Evolutionary conservation across 192 early-diverging fungal genomes (phyloP).

Genomic region (Backusella parvicylindrica): DNA sequence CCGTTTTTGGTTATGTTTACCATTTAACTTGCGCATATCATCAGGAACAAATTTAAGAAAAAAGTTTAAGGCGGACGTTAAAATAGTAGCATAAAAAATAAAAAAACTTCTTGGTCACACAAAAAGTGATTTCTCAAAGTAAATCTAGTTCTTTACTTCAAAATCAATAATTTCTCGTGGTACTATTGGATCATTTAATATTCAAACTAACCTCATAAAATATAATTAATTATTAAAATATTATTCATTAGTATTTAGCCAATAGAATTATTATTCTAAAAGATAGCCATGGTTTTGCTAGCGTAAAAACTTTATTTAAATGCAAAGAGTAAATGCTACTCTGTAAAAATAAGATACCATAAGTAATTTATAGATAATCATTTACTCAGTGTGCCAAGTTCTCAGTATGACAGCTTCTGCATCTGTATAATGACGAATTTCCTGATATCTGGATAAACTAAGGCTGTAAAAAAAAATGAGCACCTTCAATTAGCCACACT

Average conservation of each 20-base stretch:
- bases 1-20: not conserved
- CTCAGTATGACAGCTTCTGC: no score
- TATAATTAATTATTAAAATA: not conserved
- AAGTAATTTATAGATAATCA: no score
- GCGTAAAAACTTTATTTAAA: no score
- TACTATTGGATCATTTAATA: not conserved
- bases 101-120: not conserved
- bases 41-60: not conserved
- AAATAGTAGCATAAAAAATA: not conserved
- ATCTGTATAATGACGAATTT: not conserved
- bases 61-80: not conserved
- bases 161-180: not conserved
- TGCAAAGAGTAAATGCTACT: no score
- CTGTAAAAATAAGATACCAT: no score
- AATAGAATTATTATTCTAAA: not conserved
- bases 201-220: not conserved
- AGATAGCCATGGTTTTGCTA: no score
- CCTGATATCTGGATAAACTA: not conserved
- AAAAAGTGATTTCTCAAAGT: not conserved
- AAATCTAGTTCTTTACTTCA: not conserved
- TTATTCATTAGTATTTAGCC: not conserved
- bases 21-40: not conserved
- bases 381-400: no score
- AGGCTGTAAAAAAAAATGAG: not conserved
- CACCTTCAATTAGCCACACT: not conserved